Conservation (phyloP, 2,329 filamentous ascomycete genomes). For the Ciborinia camelliae region DNA sequence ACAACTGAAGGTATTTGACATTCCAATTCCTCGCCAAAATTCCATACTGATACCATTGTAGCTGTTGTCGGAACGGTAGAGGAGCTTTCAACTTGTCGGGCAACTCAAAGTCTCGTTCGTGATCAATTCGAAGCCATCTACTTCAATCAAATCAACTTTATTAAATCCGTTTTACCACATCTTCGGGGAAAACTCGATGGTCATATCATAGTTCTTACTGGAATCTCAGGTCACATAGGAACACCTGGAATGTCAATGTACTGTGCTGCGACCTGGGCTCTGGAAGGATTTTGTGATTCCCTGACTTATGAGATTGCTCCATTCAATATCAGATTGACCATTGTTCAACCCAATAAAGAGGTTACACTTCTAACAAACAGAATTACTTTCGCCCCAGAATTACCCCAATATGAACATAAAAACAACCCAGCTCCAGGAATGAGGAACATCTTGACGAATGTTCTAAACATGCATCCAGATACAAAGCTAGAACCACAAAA, state of each 20-base stretch:
- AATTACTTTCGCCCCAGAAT: conserved; percentile 76
- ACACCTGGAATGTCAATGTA: conserved; percentile 90
- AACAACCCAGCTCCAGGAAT: conserved; percentile 75
- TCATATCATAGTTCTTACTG: conserved; percentile 86
- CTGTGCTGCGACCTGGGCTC: conserved; percentile 87
- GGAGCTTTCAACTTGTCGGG: conserved; percentile 71
- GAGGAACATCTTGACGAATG: conserved; percentile 75
- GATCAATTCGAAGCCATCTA: conserved; percentile 95
- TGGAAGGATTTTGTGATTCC: conserved; percentile 94
- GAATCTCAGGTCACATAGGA: conserved; percentile 87
- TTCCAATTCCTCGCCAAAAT: too few species aligned
- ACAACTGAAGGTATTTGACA: conserved; percentile 68
- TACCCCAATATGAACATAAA: conserved; percentile 65
- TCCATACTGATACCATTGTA: conserved; percentile 37
- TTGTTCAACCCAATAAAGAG: conserved; percentile 94
- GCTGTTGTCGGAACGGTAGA: conserved; percentile 88
- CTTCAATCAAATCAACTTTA: conserved; percentile 94
- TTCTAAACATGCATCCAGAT: conserved; percentile 73
- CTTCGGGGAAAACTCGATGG: conserved; percentile 79
- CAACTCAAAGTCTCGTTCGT: conserved; percentile 73
- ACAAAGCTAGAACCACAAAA: conserved; percentile 44
- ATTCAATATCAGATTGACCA: conserved; percentile 94
- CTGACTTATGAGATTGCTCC: conserved; percentile 94
- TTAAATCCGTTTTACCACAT: conserved; percentile 79
- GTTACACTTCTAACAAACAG: conserved; percentile 83